phyloP scores from a whole-genome alignment of 441 rosid species.

The Gossypium davidsonii region DNA sequence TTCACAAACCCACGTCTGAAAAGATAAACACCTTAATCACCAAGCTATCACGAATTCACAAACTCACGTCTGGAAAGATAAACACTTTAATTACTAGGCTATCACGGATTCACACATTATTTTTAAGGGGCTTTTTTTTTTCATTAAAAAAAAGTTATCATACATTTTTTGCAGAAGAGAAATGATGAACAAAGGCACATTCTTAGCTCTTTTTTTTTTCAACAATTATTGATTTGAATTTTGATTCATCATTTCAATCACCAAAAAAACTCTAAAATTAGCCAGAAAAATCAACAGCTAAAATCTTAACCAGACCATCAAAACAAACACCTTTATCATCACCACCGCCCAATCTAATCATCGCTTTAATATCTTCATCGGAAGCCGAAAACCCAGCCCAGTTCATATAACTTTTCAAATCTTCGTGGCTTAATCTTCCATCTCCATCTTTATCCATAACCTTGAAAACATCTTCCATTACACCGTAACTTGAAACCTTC shows the following conservation, averaged over 20 bases:
- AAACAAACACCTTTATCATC: conserved; percentile 38
- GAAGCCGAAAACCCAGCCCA: conserved; percentile 50
- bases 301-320: conserved; percentile 50
- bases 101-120: too few relatives aligned
- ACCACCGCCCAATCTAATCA: conserved; percentile 61
- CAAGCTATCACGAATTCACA: too few relatives aligned
- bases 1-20: too few relatives aligned
- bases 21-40: too few relatives aligned
- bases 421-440: conserved; percentile 56
- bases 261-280: not conserved
- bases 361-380: conserved; percentile 62
- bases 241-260: not conserved
- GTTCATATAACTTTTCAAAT: conserved; percentile 60
- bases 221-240: not conserved
- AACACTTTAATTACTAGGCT: too few relatives aligned
- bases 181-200: not conserved
- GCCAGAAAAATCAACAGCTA: conserved; percentile 26
- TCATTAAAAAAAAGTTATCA: too few relatives aligned
- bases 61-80: too few relatives aligned
- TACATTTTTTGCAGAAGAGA: not conserved
- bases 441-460: conserved; percentile 83
- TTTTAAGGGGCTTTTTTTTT: not conserved
- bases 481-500: conserved; percentile 19
- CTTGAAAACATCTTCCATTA: conserved; percentile 68
- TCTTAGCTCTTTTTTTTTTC: not conserved